Base-by-base conservation (phyloP, 768 basidiomycete species). In the Calocybe cyanea region DNA sequence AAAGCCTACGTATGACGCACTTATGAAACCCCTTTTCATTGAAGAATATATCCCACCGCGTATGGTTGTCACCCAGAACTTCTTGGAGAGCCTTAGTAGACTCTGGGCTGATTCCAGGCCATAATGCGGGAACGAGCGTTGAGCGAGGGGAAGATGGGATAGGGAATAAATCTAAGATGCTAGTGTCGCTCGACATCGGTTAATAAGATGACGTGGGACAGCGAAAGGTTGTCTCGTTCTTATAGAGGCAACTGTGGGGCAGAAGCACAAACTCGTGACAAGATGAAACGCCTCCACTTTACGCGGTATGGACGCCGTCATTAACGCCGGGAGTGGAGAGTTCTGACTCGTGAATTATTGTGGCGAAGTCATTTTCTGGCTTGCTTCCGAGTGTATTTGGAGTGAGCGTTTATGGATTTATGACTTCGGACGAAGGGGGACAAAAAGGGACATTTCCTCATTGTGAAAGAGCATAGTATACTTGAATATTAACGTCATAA, bases 21-120 rank as follows among this genome's bases (percentile, higher is more conserved):
- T 81, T 81, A 62, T 81, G 80, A 49, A 77, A 80, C 0, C 63
- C 55, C 23, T 36, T 47, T 15, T 79, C 58, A 37, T 80, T 79
- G 59, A 73, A 71, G 59, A 73, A 82, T 7, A 72, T 67, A 45
- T 82, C 76, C 58, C 68, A 64, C 30, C 63, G 65, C 21, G 59
- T 53, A 43, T 79, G 73, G 41, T 81, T 77, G 14, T 80, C 76
- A 41, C 70, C 72, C 41, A 82, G 60, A 9, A 70, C 53, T 10
- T 66, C 43, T 5, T 46, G 54, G 1, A 75, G 49, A 1, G 62
- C 51, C 30, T 50, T 35, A 42, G 65, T 62, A 1, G 71, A 69
- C 42, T 65, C 64, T 6, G 64, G 63, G 6, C 61, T 67, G 15
- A 66, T 61, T 2, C 69, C 71, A 25, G 65, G 63, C 54, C 57